Percentiles rank a stretch among this genome's conserved stretches.
These are phyloP conservation scores for Thelonectria discophora DNA, from an alignment of 2,329 filamentous ascomycete species.

Conservation along the genomic window DNA sequence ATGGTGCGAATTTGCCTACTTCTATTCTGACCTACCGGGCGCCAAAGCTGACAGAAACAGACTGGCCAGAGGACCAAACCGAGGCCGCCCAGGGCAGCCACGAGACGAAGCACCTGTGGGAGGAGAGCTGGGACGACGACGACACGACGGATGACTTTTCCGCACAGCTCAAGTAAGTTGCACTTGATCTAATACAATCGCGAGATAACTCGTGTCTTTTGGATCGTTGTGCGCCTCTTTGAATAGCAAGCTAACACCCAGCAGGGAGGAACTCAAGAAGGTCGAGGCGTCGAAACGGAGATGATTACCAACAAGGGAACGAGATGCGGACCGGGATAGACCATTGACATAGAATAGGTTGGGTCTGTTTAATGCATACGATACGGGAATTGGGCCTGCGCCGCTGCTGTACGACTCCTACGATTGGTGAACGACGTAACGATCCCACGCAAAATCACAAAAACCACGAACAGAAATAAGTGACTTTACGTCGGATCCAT, in stretches of 20 bases:
- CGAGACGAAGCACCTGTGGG: slow-evolving; percentile 85
- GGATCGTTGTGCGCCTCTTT: neutral
- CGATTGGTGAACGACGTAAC: too few species aligned
- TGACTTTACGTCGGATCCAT: slow-evolving; percentile 21
- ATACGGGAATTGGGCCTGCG: slow-evolving; percentile 14
- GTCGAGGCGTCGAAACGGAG: slow-evolving; percentile 79
- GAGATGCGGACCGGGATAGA: slow-evolving; percentile 33
- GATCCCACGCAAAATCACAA: neutral
- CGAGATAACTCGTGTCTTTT: neutral
- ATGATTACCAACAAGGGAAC: slow-evolving; percentile 45
- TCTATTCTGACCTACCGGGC: neutral
- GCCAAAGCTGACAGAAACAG: slow-evolving; percentile 54
- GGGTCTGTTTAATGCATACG: slow-evolving; percentile 34
- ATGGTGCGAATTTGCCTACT: slow-evolving; percentile 70
- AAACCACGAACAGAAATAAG: slow-evolving; percentile 7
- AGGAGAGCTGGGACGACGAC: slow-evolving; percentile 99
- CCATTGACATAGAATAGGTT: slow-evolving; percentile 35
- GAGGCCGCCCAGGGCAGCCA: slow-evolving; percentile 77
- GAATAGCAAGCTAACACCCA: slow-evolving; percentile 16
- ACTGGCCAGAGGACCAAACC: slow-evolving; percentile 93
- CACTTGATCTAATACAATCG: neutral
- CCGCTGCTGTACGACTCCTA: neutral
- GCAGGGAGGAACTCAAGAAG: slow-evolving; percentile 92
- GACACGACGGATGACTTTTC: slow-evolving; percentile 98
- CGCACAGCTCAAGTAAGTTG: slow-evolving; percentile 84